Evolutionary conservation across 805 yeast genomes (phyloP).

Genomic region (Debaryomyces prosopidis): DNA sequence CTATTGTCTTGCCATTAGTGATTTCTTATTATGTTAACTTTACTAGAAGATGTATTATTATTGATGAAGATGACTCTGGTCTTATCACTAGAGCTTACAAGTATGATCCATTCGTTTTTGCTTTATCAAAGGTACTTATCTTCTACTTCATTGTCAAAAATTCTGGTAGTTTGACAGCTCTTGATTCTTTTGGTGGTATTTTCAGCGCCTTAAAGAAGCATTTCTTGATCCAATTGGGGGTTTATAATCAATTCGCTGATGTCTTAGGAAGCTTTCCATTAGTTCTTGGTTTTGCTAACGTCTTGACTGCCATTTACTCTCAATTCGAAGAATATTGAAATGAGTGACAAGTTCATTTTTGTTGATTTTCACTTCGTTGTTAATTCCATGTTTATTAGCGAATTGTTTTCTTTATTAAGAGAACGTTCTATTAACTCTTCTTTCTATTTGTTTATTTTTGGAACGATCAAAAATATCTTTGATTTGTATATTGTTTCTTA

Average conservation of each 20-base stretch:
- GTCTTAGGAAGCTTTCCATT: slow-evolving; percentile 50
- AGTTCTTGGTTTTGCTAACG: slow-evolving; percentile 46
- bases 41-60: slow-evolving; percentile 40
- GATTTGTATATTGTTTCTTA: slow-evolving; percentile 2
- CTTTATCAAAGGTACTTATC: slow-evolving; percentile 46
- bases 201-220: slow-evolving; percentile 29
- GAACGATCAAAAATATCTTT: neutral
- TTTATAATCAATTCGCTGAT: slow-evolving; percentile 34
- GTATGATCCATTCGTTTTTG: slow-evolving; percentile 57
- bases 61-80: slow-evolving; percentile 34
- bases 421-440: neutral
- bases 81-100: slow-evolving; percentile 38
- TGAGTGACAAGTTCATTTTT: neutral
- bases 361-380: neutral
- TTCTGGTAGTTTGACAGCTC: slow-evolving; percentile 29
- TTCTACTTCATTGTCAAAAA: slow-evolving; percentile 39
- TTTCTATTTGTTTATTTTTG: neutral
- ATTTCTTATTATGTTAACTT: slow-evolving; percentile 54
- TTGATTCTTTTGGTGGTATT: slow-evolving; percentile 23
- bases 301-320: slow-evolving; percentile 51
- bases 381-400: neutral
- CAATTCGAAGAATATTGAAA: slow-evolving; percentile 47
- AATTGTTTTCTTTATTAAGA: neutral
- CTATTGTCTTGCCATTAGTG: slow-evolving; percentile 42
- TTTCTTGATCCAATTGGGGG: slow-evolving; percentile 35